Evolutionary conservation across 345 rosid genomes (phyloP), one percentile per base, ranked within the genome.

Genomic region (Gynandropsis gynandra): DNA sequence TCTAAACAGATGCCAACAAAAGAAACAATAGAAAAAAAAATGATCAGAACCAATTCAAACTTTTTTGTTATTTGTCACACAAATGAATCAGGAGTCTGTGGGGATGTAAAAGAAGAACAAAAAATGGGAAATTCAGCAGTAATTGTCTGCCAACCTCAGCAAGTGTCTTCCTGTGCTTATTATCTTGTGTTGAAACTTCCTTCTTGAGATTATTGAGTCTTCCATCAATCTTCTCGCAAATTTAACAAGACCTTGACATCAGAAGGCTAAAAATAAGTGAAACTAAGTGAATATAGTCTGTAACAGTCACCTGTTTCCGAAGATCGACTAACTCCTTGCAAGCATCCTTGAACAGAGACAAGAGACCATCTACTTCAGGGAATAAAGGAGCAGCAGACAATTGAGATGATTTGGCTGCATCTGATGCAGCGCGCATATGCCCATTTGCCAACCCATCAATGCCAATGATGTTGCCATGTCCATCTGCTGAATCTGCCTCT

Each of bases 101-200:
- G 29, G 5, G 29, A 24, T 5, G 5, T 24, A 24, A 24, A 24
- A 24, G 2, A 24, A 24, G 4, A 24, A 56, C 13, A 35, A 12
- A 64, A 29, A 1, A 12, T 18, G 32, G 42, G 9, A n/a, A 24
- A 53, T 13, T 41, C 7, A 48, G 7, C 24, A 37, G 33, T 15
- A 36, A 55, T 52, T 42, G 12, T 59, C 58, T 47, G 71, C 74
- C 53, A 68, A 88, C 99, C 97, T 93, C 99, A 17, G 80, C 72
- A 56, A 93, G 80, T 54, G 95, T 93, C 72, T 81, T 85, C 39
- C 97, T 82, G 74, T 93, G 99, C 74, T 83, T 85, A 47, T 88
- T 67, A 74, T 93, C 97, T 74, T 93, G 94, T 52, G 75, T 67
- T 54, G 93, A 81, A 54, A 93, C 97, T 53, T 88, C 99, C 65